phyloP scores from a whole-genome alignment of 2,329 filamentous ascomycete species.

The Dactylellina haptotyla region DNA sequence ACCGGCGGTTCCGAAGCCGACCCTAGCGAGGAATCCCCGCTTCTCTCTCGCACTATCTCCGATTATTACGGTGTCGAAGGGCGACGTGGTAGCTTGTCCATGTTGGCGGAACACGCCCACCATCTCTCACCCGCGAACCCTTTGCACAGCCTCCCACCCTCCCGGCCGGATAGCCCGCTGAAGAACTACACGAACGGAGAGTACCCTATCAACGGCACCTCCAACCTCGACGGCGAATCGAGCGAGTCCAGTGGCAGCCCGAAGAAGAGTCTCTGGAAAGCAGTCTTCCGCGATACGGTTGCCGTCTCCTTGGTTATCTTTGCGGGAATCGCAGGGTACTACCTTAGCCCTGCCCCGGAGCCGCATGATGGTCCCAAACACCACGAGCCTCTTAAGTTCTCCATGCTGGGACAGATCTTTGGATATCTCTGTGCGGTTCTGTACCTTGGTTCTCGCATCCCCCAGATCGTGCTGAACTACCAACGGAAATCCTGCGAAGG shows the following conservation, averaged over 20 bases:
- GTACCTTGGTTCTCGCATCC: constrained; percentile 88
- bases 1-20: constrained; percentile 60
- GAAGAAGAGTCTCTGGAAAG: constrained; percentile 60
- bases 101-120: constrained; percentile 72
- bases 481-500: constrained; percentile 92
- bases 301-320: constrained; percentile 83
- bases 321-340: constrained; percentile 88
- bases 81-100: constrained; percentile 69
- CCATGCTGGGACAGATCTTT: constrained; percentile 84
- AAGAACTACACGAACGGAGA: constrained; percentile 51
- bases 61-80: constrained; percentile 62
- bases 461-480: constrained; percentile 91
- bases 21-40: constrained; percentile 65
- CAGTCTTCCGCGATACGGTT: constrained; percentile 76
- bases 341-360: constrained; percentile 68
- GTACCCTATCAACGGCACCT: constrained; percentile 64
- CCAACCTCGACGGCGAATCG: constrained; percentile 60
- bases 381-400: constrained; percentile 70
- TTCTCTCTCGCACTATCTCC: constrained; percentile 62
- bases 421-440: constrained; percentile 90
- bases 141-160: constrained; percentile 69
- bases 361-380: constrained; percentile 62
- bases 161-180: constrained; percentile 59
- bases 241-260: neutral
- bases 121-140: constrained; percentile 82